A percentile compares a stretch with the other conserved stretches of the same genome.
Evolutionary conservation across 2,329 filamentous ascomycete species (phyloP).

Genomic region (Colletotrichum caudatum): DNA sequence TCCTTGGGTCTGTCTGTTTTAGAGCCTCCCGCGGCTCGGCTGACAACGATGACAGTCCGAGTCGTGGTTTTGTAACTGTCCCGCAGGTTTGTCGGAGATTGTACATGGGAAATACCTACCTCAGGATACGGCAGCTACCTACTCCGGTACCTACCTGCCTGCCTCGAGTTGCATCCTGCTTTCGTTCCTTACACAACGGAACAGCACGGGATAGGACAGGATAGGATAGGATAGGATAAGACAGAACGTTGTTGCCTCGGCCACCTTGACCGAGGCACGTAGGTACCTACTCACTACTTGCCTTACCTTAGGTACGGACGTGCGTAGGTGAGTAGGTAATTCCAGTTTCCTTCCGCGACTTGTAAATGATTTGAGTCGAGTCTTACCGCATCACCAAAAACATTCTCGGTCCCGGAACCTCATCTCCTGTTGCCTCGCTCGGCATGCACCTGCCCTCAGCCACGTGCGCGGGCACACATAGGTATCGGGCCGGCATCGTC

Average conservation of each 20-base stretch:
- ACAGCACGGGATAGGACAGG: no score
- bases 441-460: not conserved
- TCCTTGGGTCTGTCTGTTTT: not conserved
- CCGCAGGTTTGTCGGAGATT: not conserved
- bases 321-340: not conserved
- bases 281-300: not conserved
- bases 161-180: not conserved
- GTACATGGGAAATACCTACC: no score
- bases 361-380: conserved; percentile 14
- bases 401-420: not conserved
- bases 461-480: conserved; percentile 12
- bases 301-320: no score
- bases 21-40: not conserved
- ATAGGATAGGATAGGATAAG: not conserved
- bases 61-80: not conserved
- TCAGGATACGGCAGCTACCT: no score
- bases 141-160: no score
- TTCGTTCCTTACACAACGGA: not conserved
- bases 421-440: not conserved
- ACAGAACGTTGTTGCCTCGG: not conserved
- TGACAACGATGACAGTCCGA: not conserved
- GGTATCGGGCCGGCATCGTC: not conserved
- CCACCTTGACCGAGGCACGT: not conserved
- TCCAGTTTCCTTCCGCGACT: not conserved
- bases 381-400: conserved; percentile 11